A percentile compares a stretch with the other conserved stretches of the same genome.
These are phyloP conservation scores for Tuber umbilicatum DNA, from an alignment of 495 filamentous ascomycete species.

Conservation along the genomic window DNA sequence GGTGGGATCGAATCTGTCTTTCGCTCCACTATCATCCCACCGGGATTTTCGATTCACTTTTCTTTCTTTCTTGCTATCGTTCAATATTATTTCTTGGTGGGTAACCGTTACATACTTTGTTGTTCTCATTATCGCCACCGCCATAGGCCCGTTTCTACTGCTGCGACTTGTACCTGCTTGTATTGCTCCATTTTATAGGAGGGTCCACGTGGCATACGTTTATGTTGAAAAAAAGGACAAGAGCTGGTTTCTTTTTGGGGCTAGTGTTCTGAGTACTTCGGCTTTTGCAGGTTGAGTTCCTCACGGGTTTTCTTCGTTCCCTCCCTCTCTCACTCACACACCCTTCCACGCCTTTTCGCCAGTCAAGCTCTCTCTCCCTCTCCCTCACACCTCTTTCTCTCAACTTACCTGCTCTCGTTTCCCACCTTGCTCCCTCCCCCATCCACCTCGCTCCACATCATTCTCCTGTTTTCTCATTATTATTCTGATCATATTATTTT, in stretches of 20 bases:
- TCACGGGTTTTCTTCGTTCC: background rate
- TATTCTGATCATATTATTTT: background rate
- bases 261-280: slow-evolving; percentile 2
- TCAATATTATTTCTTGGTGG: background rate
- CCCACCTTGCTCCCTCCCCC: background rate
- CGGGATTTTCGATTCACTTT: background rate
- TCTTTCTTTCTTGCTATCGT: background rate
- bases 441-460: slow-evolving; percentile 5
- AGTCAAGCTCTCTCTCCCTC: background rate
- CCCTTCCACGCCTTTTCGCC: background rate
- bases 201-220: slow-evolving; percentile 4
- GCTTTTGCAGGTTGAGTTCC: slow-evolving; percentile 1
- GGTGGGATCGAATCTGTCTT: background rate
- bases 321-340: background rate
- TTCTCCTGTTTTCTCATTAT: background rate
- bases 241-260: background rate
- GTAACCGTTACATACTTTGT: background rate
- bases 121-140: background rate
- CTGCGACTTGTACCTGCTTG: slow-evolving; percentile 3
- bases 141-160: background rate
- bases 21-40: background rate
- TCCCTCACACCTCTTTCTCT: background rate
- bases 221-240: background rate
- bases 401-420: background rate
- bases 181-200: background rate